Conservation (phyloP, 2,329 filamentous ascomycete species). For the Ilyonectria robusta region DNA sequence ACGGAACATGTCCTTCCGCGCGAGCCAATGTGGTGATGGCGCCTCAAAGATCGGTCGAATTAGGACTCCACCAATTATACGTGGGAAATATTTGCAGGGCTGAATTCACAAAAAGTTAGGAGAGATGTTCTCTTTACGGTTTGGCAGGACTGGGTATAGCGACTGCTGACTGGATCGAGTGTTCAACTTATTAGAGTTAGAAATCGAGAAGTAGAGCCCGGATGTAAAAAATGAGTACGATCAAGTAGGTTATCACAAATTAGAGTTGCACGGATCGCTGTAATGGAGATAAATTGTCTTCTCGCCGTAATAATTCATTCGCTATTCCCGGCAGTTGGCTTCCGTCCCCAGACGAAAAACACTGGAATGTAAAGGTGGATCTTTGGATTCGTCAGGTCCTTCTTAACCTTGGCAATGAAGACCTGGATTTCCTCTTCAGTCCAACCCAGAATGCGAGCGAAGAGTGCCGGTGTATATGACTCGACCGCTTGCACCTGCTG, state of each 20-base stretch:
- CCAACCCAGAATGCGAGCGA: slow-evolving; percentile 38
- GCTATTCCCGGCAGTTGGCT: neutral
- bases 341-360: neutral
- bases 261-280: too few species aligned
- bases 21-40: neutral
- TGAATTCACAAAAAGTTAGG: too few species aligned
- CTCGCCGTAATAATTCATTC: too few species aligned
- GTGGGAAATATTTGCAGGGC: too few species aligned
- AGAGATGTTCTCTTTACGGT: too few species aligned
- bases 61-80: neutral
- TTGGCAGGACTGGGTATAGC: too few species aligned
- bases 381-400: slow-evolving; percentile 25
- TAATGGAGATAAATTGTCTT: too few species aligned
- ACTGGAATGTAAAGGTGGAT: neutral
- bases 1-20: neutral
- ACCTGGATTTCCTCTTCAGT: slow-evolving; percentile 34
- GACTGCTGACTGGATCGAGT: too few species aligned
- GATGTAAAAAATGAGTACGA: too few species aligned
- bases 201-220: too few species aligned
- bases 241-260: too few species aligned
- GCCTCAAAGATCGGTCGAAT: neutral
- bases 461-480: slow-evolving; percentile 32
- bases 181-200: too few species aligned
- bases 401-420: slow-evolving; percentile 37
- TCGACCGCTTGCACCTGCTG: slow-evolving; percentile 35